Evolutionary conservation across 2,329 filamentous ascomycete species (phyloP).

Genomic region (Ceratocystis diversiconidia): DNA sequence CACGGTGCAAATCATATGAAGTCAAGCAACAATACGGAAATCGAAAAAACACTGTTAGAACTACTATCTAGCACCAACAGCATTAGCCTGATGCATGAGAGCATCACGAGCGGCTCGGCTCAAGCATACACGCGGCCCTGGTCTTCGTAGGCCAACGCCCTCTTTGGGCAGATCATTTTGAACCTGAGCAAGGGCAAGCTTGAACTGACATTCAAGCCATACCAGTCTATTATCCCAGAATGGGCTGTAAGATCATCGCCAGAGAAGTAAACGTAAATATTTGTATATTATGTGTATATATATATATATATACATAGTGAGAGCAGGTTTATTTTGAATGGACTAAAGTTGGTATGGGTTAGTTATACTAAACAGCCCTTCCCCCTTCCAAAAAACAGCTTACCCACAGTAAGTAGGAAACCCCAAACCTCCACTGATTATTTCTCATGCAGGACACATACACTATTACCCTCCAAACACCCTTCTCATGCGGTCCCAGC

Average conservation of each 20-base stretch:
- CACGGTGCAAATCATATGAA: constrained; percentile 42
- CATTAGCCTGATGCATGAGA: constrained; percentile 35
- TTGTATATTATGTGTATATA: background rate
- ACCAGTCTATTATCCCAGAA: constrained; percentile 25
- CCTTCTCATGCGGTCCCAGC: background rate
- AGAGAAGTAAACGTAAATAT: background rate
- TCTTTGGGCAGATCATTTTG: constrained; percentile 55
- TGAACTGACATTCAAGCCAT: constrained; percentile 40
- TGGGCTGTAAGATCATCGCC: background rate
- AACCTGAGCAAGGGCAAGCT: constrained; percentile 37
- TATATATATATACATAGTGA: background rate
- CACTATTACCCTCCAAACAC: too few species aligned
- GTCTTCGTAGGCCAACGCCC: constrained; percentile 77
- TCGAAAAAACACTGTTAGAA: constrained; percentile 26
- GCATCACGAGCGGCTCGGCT: too few species aligned
- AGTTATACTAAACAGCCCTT: background rate
- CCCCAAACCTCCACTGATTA: background rate
- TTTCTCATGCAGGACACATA: too few species aligned
- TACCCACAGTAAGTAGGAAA: background rate
- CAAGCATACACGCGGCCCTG: too few species aligned
- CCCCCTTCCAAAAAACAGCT: background rate
- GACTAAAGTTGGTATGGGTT: background rate
- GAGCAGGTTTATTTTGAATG: background rate
- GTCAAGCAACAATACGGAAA: constrained; percentile 27
- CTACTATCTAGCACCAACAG: constrained; percentile 30